A percentile compares a stretch with the other conserved stretches of the same genome.
Conservation (phyloP, 345 rosid species). For the Gossypium australe region DNA sequence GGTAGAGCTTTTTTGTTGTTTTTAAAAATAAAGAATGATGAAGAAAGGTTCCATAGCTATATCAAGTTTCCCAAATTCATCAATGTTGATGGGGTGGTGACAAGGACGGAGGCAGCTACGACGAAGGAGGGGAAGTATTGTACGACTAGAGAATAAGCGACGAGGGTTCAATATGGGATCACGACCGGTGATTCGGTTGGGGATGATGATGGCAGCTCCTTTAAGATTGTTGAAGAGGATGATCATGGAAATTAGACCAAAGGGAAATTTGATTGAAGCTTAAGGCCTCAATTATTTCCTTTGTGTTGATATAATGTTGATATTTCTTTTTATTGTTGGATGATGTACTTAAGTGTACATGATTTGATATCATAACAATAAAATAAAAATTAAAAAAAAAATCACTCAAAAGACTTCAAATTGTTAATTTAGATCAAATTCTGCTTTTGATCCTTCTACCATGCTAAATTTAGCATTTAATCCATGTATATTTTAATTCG, state of each 20-base stretch:
- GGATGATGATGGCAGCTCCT: slow-evolving; percentile 42
- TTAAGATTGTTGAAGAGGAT: slow-evolving; percentile 50
- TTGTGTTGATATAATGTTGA: slow-evolving; percentile 40
- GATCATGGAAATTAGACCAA: slow-evolving; percentile 49
- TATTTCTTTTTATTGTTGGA: neutral
- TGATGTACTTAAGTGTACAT: neutral
- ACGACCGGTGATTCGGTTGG: slow-evolving; percentile 60
- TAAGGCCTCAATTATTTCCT: slow-evolving; percentile 74
- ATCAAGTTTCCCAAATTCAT: slow-evolving; percentile 32
- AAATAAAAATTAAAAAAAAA: neutral
- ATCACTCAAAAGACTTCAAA: no score
- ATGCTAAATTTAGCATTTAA: no score
- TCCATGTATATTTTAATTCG: no score
- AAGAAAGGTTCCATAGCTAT: slow-evolving; percentile 20
- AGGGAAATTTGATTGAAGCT: slow-evolving; percentile 31
- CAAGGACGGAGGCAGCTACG: slow-evolving; percentile 38
- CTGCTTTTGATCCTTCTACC: no score
- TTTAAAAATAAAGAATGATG: slow-evolving; percentile 8
- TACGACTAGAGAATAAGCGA: slow-evolving; percentile 64
- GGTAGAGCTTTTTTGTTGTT: neutral
- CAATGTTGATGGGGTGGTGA: slow-evolving; percentile 37
- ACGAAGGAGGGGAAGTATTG: slow-evolving; percentile 41
- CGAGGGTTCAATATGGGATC: slow-evolving; percentile 57
- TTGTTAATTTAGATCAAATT: no score
- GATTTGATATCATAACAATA: neutral